These are phyloP conservation scores for Claviceps cyperi DNA, from an alignment of 2,329 filamentous ascomycete genomes.

Conservation along the genomic window DNA sequence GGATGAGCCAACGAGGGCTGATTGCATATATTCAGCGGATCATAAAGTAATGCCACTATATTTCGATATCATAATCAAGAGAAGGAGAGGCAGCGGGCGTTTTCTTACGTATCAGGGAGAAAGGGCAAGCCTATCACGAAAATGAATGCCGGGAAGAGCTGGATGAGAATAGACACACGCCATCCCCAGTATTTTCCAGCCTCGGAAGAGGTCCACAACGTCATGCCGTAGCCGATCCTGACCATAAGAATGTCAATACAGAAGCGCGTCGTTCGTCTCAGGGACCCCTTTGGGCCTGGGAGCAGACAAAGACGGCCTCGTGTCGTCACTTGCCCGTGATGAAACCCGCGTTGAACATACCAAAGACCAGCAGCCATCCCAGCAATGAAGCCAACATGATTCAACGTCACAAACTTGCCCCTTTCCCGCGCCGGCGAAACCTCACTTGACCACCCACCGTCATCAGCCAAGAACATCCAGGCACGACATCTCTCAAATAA, in stretches of 20 bases:
- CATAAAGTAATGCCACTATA: background rate
- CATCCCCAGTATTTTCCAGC: slow-evolving; percentile 33
- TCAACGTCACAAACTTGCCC: slow-evolving; percentile 42
- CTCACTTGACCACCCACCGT: slow-evolving; percentile 24
- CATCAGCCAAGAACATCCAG: no score
- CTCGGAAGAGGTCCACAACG: slow-evolving; percentile 30
- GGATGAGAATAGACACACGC: slow-evolving; percentile 36
- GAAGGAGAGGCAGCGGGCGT: background rate
- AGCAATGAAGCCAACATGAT: slow-evolving; percentile 42
- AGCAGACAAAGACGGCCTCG: background rate
- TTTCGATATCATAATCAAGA: background rate
- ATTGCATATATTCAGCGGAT: no score
- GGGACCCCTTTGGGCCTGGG: background rate
- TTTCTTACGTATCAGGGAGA: slow-evolving; percentile 40
- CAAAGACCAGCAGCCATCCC: slow-evolving; percentile 41
- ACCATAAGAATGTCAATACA: background rate
- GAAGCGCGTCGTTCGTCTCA: background rate
- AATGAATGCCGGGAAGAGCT: slow-evolving; percentile 34
- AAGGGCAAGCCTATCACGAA: slow-evolving; percentile 37
- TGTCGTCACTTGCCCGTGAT: no score
- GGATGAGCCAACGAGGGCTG: slow-evolving; percentile 42
- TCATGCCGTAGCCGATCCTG: slow-evolving; percentile 42
- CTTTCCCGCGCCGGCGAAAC: slow-evolving; percentile 37
- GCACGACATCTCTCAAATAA: no score
- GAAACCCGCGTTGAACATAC: slow-evolving; percentile 17